Evolutionary conservation across 768 basidiomycete species (phyloP).

Genomic region (Leccinum variicolor): DNA sequence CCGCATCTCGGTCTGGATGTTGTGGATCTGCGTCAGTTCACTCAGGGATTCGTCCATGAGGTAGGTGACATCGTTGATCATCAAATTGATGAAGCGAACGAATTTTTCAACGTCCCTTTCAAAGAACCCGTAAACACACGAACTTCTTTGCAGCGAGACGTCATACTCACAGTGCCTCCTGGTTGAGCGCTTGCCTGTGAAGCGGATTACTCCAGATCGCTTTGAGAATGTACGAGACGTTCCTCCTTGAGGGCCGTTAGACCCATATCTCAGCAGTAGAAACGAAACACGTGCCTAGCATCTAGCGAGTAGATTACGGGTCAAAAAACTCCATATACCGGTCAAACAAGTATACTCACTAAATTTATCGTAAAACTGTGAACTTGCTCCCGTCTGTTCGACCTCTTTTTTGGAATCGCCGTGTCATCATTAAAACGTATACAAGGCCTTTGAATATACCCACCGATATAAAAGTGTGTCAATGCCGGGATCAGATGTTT

Average conservation of each 20-base stretch:
- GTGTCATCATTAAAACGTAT: not conserved
- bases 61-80: conserved; percentile 99
- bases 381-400: conserved; percentile 95
- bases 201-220: conserved; percentile 87
- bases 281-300: conserved; percentile 43
- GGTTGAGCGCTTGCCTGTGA: conserved; percentile 83
- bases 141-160: not conserved
- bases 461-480: conserved; percentile 94
- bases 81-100: conserved; percentile 91
- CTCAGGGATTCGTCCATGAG: conserved; percentile 94
- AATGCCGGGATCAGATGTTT: conserved; percentile 88
- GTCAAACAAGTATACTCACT: conserved; percentile 48
- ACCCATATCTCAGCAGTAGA: not conserved
- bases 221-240: conserved; percentile 84
- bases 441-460: conserved; percentile 16
- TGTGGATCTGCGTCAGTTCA: conserved; percentile 85
- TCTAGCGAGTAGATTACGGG: conserved; percentile 33
- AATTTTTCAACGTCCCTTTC: conserved; percentile 86
- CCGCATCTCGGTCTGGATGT: conserved; percentile 82
- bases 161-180: conserved; percentile 65
- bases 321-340: conserved; percentile 3
- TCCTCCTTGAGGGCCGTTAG: conserved; percentile 53
- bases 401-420: conserved; percentile 59
- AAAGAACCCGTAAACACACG: conserved; percentile 6
- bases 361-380: conserved; percentile 99